Evolutionary conservation across 148 eudicot species (phyloP).

Genomic region (Silene conica): DNA sequence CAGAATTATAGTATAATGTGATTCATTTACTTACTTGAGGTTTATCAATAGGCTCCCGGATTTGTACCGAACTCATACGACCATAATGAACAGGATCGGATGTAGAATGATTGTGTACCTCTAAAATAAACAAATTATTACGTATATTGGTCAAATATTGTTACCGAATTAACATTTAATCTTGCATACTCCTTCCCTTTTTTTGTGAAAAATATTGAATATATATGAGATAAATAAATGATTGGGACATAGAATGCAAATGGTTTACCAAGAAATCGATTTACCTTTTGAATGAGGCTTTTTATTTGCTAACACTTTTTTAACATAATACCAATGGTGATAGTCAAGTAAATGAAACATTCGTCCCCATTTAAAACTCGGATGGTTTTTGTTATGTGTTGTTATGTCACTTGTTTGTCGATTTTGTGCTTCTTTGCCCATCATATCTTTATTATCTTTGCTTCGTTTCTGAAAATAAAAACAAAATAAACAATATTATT

Average conservation of each 20-base stretch:
- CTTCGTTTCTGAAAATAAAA: background rate
- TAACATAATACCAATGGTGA: constrained; percentile 49
- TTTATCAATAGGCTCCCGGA: background rate
- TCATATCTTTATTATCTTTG: background rate
- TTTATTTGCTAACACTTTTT: constrained; percentile 45
- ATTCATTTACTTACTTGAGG: background rate
- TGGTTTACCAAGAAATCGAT: background rate
- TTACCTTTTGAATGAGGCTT: constrained; percentile 34
- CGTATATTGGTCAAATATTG: background rate
- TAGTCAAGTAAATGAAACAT: constrained; percentile 54
- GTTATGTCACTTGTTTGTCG: constrained; percentile 14
- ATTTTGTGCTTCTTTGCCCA: constrained; percentile 43
- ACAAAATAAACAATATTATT: background rate
- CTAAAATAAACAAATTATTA: background rate
- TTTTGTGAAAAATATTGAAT: no score
- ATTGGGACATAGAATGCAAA: no score
- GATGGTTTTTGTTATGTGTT: constrained; percentile 27
- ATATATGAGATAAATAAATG: no score
- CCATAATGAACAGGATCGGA: background rate
- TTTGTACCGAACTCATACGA: no score
- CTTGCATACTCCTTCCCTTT: no score
- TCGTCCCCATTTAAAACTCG: constrained; percentile 45
- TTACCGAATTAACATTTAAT: background rate
- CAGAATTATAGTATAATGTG: no score
- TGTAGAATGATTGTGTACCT: background rate